Evolutionary conservation across 306 rosid genomes (phyloP), one percentile per base, ranked within the genome.

Genomic region (Prunus fruticosa): DNA sequence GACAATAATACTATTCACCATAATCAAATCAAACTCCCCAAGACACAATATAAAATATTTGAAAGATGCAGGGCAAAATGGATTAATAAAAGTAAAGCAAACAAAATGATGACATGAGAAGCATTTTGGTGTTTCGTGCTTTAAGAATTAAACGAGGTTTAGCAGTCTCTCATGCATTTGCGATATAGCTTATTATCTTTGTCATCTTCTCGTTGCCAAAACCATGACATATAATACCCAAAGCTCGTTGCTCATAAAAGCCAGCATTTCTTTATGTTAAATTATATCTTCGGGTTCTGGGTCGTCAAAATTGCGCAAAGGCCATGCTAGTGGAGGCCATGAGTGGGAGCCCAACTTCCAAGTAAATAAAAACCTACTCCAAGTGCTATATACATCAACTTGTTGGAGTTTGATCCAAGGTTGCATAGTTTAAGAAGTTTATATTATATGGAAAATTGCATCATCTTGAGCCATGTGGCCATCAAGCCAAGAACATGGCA

Each of bases 211-310:
- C 83, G 82, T 79, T 75, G 76, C 84, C 69, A 71, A 79, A 79
- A 80, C 53, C 74, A 78, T 53, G 77, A 70, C 75, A 84, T 73
- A 82, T 84, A 84, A 76, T 81, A 82, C 93, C 82, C 87, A 79
- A 65, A 79, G 72, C 83, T 82, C 83, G 64, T 53, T 47, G 76
- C 46, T 76, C 69, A 66, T 30, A 54, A 45, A 28, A 57, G 54
- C 68, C 13, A 61, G 64, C 80, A 30, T 27, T 83, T 56, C 2
- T 57, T 41, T 6, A 5, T 52, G 57, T 41, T 25, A 63, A 34
- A 14, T 5, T 16, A 23, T 28, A n/a, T 49, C 78, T 56, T 83
- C 2, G 83, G 84, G 64, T 60, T 27, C 79, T 81, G 91, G 73
- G 82, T 77, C 64, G 64, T 78, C 67, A 54, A 68, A 53, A 67